phyloP scores from a whole-genome alignment of 2,329 filamentous ascomycete species.

The Ophiostoma fasciatum region DNA sequence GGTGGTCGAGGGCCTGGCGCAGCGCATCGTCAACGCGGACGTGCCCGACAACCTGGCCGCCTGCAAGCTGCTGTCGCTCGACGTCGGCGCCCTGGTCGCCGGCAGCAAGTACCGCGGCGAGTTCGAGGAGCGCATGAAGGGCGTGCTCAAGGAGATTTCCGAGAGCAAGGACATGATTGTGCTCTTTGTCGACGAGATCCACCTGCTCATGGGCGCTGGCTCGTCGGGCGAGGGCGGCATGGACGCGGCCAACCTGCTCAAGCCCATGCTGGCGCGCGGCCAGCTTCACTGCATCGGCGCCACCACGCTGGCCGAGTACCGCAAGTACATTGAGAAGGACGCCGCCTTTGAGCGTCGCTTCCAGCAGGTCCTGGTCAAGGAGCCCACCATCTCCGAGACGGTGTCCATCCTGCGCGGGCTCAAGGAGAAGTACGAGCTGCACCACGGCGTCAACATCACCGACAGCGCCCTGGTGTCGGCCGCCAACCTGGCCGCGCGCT shows the following conservation, averaged over 20 bases:
- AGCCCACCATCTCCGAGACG: constrained; percentile 76
- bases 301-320: constrained; percentile 86
- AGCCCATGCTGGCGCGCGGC: constrained; percentile 93
- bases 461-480: constrained; percentile 86
- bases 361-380: constrained; percentile 95
- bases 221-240: constrained; percentile 92
- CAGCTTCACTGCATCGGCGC: constrained; percentile 97
- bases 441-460: constrained; percentile 93
- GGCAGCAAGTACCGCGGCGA: constrained; percentile 98
- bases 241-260: constrained; percentile 94
- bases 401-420: constrained; percentile 96
- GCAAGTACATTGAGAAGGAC: constrained; percentile 99
- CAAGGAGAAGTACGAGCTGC: constrained; percentile 95
- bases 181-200: constrained; percentile 96
- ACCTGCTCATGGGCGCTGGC: constrained; percentile 94
- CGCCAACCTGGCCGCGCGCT: constrained; percentile 82
- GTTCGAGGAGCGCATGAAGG: constrained; percentile 99
- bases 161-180: constrained; percentile 94
- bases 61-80: constrained; percentile 86
- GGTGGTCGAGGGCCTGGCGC: constrained; percentile 88
- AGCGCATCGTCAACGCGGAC: constrained; percentile 91
- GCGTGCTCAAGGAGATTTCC: constrained; percentile 90
- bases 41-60: constrained; percentile 89
- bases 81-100: constrained; percentile 87
- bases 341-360: constrained; percentile 96